phyloP scores from a whole-genome alignment of 208 protist genomes.

The Leptomonas pyrrhocoris region DNA sequence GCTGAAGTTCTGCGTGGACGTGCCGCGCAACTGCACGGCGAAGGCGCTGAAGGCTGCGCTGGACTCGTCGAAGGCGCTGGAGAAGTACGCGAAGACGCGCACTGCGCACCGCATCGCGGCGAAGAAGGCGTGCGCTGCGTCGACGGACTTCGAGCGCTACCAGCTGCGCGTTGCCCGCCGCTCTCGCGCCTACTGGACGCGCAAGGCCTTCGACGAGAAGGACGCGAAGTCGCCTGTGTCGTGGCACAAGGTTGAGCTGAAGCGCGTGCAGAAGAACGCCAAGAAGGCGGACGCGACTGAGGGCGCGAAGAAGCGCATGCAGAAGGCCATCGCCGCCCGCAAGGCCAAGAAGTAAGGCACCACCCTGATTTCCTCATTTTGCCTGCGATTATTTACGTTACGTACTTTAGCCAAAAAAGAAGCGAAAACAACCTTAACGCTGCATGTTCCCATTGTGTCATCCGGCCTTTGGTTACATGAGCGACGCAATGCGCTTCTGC shows the following conservation, averaged over 20 bases:
- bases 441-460: too few relatives aligned
- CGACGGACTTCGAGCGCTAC: conserved; percentile 93
- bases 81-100: conserved; percentile 89
- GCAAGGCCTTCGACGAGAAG: conserved; percentile 91
- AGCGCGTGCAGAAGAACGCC: conserved; percentile 87
- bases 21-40: conserved; percentile 74
- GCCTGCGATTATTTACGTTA: too few relatives aligned
- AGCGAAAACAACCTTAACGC: too few relatives aligned
- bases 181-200: conserved; percentile 89
- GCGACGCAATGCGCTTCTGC: too few relatives aligned
- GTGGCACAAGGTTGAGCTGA: conserved; percentile 88
- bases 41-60: conserved; percentile 82
- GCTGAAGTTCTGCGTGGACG: conserved; percentile 68
- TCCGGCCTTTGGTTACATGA: too few relatives aligned
- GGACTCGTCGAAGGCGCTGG: conserved; percentile 70
- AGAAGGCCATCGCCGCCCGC: conserved; percentile 83
- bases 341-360: conserved; percentile 54
- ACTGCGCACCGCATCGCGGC: conserved; percentile 74
- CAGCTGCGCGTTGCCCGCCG: conserved; percentile 91
- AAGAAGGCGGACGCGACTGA: conserved; percentile 79
- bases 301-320: conserved; percentile 86
- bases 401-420: too few relatives aligned
- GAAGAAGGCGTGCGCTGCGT: conserved; percentile 82
- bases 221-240: conserved; percentile 89
- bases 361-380: neutral